These are phyloP conservation scores for Metschnikowia lachancei DNA, from an alignment of 805 yeast genomes.

Conservation along the genomic window DNA sequence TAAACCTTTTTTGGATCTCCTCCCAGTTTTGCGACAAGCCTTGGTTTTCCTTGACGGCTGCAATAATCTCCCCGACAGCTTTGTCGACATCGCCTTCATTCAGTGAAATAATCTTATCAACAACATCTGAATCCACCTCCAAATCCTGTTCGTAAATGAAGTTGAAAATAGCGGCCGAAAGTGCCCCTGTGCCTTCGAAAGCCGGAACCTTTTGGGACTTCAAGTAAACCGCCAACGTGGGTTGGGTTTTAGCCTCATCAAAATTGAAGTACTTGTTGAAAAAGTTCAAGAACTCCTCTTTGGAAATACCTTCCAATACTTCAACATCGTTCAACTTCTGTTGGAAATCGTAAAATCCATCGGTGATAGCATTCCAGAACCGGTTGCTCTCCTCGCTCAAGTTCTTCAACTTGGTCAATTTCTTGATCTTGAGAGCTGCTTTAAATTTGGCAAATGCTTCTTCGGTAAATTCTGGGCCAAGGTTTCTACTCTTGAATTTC, in stretches of 20 bases:
- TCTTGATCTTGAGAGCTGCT: constrained; percentile 61
- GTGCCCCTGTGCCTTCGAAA: constrained; percentile 20
- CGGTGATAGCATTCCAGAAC: constrained; percentile 64
- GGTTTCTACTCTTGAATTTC: constrained; percentile 38
- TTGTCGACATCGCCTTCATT: constrained; percentile 14
- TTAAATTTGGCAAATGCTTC: constrained; percentile 70
- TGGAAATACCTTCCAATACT: constrained; percentile 50
- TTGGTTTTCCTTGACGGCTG: constrained; percentile 1
- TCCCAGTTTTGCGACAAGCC: not conserved
- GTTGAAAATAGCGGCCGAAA: constrained; percentile 29
- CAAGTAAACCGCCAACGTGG: constrained; percentile 38
- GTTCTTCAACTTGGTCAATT: constrained; percentile 71
- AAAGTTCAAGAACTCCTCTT: constrained; percentile 55
- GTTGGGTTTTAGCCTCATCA: constrained; percentile 16
- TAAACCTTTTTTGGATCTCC: constrained; percentile 10
- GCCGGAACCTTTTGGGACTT: constrained; percentile 46
- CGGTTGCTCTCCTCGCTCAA: constrained; percentile 69
- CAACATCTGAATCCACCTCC: constrained; percentile 25
- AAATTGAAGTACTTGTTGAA: constrained; percentile 44
- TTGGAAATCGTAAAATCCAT: constrained; percentile 77
- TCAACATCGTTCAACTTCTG: constrained; percentile 57
- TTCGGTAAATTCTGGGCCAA: constrained; percentile 48
- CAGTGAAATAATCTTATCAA: constrained; percentile 18
- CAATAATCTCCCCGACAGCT: constrained; percentile 18
- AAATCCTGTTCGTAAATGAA: constrained; percentile 24